Conservation (phyloP, 139 green algal species). For the Micractinium sp. region DNA sequence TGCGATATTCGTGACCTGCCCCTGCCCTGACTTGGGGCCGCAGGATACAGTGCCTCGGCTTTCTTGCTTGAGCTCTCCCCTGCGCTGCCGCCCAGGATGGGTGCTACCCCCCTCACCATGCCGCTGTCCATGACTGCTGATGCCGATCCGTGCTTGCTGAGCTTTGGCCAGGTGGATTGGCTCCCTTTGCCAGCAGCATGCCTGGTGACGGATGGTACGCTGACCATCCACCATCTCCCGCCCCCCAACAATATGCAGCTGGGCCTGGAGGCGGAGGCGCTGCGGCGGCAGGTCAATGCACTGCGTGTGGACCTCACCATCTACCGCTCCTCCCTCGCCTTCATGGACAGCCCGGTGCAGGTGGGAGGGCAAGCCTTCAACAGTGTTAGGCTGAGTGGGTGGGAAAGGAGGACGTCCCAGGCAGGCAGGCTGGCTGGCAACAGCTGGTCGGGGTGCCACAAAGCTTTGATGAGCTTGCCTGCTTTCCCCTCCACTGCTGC, state of each 20-base stretch:
- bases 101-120: neutral
- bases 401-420: no score
- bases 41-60: no score
- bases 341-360: constrained; percentile 17
- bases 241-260: neutral
- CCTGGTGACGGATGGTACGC: neutral
- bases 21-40: no score
- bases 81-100: no score
- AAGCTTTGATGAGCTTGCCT: neutral
- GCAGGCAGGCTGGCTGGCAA: neutral
- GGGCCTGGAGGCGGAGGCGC: constrained; percentile 18
- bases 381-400: neutral
- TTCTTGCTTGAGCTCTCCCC: no score
- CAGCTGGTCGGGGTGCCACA: no score
- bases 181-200: neutral
- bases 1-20: no score
- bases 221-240: neutral
- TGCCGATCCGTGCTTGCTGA: no score
- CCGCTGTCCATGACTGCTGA: neutral
- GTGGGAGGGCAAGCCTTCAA: neutral
- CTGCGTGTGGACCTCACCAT: constrained; percentile 24
- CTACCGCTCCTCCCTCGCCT: constrained; percentile 32
- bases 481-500: neutral
- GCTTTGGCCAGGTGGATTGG: no score
- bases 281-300: neutral